Evolutionary conservation across 2,329 filamentous ascomycete species (phyloP), one percentile per base, ranked within the genome.

Genomic region (Calycina herbarum): DNA sequence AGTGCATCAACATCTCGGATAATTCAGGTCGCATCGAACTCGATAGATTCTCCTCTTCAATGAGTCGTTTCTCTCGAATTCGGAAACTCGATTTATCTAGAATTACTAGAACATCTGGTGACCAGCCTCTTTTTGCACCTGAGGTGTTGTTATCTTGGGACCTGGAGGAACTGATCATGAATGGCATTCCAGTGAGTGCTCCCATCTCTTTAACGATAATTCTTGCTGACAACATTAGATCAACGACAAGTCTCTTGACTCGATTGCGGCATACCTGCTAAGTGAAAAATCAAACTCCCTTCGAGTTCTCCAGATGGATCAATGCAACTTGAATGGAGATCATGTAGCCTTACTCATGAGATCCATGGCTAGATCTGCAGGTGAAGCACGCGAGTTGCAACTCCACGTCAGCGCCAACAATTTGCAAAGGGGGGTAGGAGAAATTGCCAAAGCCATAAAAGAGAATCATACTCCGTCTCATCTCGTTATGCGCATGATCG

Each of bases 101-200:
- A 64, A 82, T 90, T 24, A 83, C 86, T 8, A 82, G 86, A 64
- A 88, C 86, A 0, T 87, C 87, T 5, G 86, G 86, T 2, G 77
- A 82, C 0, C 86, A 89, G 67, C 82, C 89, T 11, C 78, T 91
- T n/a, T 82, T 91, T 61, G 82, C 86, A 13, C 81, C 87, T 8
- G 87, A 91, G 71, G 89, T 87, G 3, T 78, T 92, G 59, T 79
- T 89, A 59, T 84, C 84, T 57, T 92, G 89, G 89, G 82, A 83
- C 63, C 78, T 92, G 10, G 86, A 90, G 73, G 87, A 90, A 67
- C 77, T 92, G 33, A 82, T 85, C 48, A 75, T 92, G 62, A 91
- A 86, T 71, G 86, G 86, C 48, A 88, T 88, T 5, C 79, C 82
- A 1, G 77, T 86, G 61, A 65, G 71, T 68, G 56, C 61, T 60